Evolutionary conservation across 768 basidiomycete species (phyloP).

Genomic region (Auriscalpium orientale): DNA sequence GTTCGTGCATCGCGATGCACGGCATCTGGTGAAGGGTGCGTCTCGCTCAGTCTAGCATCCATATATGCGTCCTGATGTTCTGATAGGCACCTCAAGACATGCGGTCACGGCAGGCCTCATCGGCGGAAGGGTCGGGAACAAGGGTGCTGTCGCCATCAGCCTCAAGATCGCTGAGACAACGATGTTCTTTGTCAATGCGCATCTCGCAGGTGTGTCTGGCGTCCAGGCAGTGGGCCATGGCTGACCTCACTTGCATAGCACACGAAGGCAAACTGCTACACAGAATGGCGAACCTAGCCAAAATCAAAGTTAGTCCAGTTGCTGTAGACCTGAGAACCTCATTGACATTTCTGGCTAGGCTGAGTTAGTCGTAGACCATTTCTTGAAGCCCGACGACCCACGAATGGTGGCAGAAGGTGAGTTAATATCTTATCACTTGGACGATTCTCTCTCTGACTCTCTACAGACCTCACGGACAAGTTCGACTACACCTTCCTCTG

Average conservation of each 20-base stretch:
- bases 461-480: conserved; percentile 70
- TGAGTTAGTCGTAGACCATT: conserved; percentile 75
- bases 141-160: conserved; percentile 88
- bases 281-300: conserved; percentile 77
- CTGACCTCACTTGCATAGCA: conserved; percentile 32
- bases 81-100: conserved; percentile 63
- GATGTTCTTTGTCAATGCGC: conserved; percentile 85
- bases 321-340: not conserved
- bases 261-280: conserved; percentile 71
- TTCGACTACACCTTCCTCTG: conserved; percentile 87
- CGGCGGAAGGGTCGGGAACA: conserved; percentile 88
- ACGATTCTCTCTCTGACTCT: conserved; percentile 5
- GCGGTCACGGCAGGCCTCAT: conserved; percentile 86
- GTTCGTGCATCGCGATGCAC: conserved; percentile 68
- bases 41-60: not conserved
- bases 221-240: too few relatives aligned
- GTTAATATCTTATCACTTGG: conserved; percentile 3
- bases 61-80: too few relatives aligned
- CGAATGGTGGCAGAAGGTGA: conserved; percentile 66
- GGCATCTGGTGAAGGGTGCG: conserved; percentile 53
- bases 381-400: conserved; percentile 56
- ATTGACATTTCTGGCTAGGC: conserved; percentile 31
- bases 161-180: conserved; percentile 77
- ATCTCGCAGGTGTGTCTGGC: conserved; percentile 61
- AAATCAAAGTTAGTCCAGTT: conserved; percentile 63